Conservation (phyloP, 2,329 filamentous ascomycete genomes). For the Colletotrichum musicola region DNA sequence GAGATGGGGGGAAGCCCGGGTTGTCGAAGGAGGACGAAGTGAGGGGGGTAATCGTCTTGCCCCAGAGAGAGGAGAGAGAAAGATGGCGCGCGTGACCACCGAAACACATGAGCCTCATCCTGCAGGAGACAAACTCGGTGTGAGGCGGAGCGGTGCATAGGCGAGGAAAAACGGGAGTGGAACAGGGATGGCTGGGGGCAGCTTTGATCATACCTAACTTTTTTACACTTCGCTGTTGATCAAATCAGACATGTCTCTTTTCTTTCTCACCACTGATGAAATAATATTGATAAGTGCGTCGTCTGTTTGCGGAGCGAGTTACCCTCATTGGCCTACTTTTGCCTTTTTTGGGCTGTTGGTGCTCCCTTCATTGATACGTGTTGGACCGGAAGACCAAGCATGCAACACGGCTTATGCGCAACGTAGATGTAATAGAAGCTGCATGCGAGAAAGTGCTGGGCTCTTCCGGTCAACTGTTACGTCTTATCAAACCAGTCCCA, state of each 20-base stretch:
- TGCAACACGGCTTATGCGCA: neutral
- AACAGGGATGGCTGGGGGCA: neutral
- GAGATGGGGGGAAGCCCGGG: neutral
- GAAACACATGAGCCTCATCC: constrained; percentile 3
- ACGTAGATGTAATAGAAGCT: neutral
- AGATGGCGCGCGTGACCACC: neutral
- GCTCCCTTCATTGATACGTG: neutral
- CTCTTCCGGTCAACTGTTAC: too few relatives aligned
- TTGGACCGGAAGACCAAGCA: neutral
- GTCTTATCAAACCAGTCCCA: neutral
- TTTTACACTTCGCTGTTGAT: constrained; percentile 9
- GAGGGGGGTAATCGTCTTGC: neutral
- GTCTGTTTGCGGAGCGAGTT: neutral
- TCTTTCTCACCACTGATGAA: neutral
- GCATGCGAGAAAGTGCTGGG: neutral
- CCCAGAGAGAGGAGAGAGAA: neutral
- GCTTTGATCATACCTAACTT: constrained; percentile 19
- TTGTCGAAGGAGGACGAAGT: neutral
- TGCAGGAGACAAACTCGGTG: neutral
- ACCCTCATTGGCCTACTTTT: neutral
- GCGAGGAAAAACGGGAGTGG: neutral
- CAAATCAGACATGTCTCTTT: constrained; percentile 4
- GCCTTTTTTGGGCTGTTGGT: neutral
- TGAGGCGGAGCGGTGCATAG: neutral
- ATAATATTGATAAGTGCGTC: neutral